Conservation (phyloP, 768 basidiomycete genomes). For the Mycena olivaceomarginata region DNA sequence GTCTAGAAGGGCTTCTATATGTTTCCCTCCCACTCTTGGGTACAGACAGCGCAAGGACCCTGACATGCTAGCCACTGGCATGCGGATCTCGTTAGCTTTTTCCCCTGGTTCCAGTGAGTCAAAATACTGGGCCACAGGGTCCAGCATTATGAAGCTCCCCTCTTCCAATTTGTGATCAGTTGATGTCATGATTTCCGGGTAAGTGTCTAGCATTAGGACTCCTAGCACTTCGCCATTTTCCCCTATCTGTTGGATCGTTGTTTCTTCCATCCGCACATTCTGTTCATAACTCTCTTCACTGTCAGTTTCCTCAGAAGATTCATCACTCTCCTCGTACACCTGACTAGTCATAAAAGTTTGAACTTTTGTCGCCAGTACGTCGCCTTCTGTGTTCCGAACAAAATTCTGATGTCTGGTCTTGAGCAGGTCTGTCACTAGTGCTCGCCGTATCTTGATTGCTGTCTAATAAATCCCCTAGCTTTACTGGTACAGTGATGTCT, state of each 20-base stretch:
- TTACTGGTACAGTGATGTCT: background rate
- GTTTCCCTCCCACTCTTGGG: background rate
- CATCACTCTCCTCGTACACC: background rate
- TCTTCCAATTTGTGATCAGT: background rate
- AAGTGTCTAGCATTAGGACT: background rate
- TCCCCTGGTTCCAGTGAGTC: background rate
- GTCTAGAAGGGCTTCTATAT: background rate
- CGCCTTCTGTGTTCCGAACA: background rate
- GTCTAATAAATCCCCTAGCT: background rate
- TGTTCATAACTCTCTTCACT: no score
- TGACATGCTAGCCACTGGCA: background rate
- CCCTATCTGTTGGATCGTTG: background rate
- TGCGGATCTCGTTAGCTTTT: background rate
- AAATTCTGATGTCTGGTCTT: background rate
- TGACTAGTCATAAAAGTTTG: background rate
- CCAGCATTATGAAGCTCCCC: background rate
- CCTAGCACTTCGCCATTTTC: background rate
- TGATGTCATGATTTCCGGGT: background rate
- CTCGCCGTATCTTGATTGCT: background rate
- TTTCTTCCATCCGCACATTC: no score
- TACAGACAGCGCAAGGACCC: background rate
- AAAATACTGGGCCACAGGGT: background rate
- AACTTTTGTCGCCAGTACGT: background rate
- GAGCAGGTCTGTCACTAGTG: background rate
- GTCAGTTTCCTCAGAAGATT: background rate